Conservation (phyloP, 352 stramenopile species). For the Phytophthora sp. region DNA sequence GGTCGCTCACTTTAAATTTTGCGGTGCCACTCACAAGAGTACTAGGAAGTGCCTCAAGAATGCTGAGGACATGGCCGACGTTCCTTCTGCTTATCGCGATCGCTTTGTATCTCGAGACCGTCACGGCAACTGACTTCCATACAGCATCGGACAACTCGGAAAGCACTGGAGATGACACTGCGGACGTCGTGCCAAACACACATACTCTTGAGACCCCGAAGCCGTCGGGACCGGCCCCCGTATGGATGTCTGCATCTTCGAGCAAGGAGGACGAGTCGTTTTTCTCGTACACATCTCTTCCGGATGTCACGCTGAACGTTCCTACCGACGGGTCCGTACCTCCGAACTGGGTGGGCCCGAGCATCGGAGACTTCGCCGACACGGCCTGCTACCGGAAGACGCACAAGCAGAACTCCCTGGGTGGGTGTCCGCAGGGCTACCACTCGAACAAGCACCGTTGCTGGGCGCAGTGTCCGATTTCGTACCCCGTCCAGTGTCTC, state of each 20-base stretch:
- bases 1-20: slow-evolving; percentile 32
- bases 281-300: slow-evolving; percentile 30
- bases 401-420: slow-evolving; percentile 30
- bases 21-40: slow-evolving; percentile 22
- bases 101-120: neutral
- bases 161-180: neutral
- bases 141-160: neutral
- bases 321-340: slow-evolving; percentile 17
- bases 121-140: neutral
- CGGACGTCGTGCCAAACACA: slow-evolving; percentile 2
- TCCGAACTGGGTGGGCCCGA: slow-evolving; percentile 42
- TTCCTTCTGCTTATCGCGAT: slow-evolving; percentile 8
- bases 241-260: neutral
- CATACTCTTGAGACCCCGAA: neutral
- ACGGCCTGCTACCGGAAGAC: slow-evolving; percentile 64
- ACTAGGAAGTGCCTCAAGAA: slow-evolving; percentile 22
- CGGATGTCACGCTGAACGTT: slow-evolving; percentile 21
- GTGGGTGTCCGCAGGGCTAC: slow-evolving; percentile 50
- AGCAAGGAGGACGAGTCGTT: slow-evolving; percentile 27
- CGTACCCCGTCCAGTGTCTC: slow-evolving; percentile 77
- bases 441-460: slow-evolving; percentile 49
- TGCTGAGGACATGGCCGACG: slow-evolving; percentile 22
- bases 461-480: slow-evolving; percentile 73
- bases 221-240: neutral
- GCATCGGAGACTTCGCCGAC: slow-evolving; percentile 37